Evolutionary conservation across 306 rosid species (phyloP).

Genomic region (Vigna radiata): DNA sequence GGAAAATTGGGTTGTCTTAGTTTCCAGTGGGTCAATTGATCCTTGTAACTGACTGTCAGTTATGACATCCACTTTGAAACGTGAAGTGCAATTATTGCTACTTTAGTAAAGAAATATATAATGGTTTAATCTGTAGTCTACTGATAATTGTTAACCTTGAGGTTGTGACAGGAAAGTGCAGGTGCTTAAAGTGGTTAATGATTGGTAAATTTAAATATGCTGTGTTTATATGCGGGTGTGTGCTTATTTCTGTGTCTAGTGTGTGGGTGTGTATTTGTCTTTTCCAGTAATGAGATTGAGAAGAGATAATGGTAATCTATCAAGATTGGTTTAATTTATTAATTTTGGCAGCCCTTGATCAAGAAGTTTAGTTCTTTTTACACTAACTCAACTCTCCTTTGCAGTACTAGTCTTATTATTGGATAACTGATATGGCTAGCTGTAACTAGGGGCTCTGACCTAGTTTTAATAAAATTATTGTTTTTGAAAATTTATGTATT

Average conservation of each 20-base stretch:
- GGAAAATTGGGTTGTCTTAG: not conserved
- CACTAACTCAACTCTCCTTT: not conserved
- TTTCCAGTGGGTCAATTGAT: not conserved
- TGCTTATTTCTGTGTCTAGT: not conserved
- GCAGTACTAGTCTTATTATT: not conserved
- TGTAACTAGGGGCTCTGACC: not conserved
- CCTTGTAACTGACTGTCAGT: not conserved
- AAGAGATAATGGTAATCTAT: not conserved
- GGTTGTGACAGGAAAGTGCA: not conserved
- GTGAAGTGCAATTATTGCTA: not conserved
- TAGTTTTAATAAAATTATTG: not conserved
- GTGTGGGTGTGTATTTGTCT: not conserved
- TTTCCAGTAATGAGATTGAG: not conserved
- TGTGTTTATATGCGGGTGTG: not conserved
- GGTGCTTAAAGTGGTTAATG: not conserved
- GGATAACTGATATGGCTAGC: not conserved
- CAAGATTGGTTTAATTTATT: not conserved
- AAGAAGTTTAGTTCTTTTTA: not conserved
- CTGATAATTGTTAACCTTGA: not conserved
- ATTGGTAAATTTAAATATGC: not conserved
- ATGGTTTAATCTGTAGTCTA: not conserved
- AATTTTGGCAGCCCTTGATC: not conserved
- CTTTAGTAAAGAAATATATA: not conserved
- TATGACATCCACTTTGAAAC: not conserved
- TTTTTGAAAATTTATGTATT: not conserved